phyloP scores from a whole-genome alignment of 306 rosid genomes.

The Prunus mira region DNA sequence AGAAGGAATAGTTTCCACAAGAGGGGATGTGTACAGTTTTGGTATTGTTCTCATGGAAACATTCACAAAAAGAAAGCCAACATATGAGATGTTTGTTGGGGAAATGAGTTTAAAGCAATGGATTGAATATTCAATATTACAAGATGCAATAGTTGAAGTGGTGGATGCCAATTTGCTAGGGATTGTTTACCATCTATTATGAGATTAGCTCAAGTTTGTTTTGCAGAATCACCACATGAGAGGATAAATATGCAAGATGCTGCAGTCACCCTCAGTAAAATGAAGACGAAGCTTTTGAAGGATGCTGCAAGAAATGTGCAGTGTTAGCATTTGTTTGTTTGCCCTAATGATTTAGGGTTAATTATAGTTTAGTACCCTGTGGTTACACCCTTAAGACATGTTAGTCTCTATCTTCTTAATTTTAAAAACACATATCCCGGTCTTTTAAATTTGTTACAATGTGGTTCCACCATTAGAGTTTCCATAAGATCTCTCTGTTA shows the following conservation, averaged over 20 bases:
- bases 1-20: background rate
- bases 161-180: slow-evolving; percentile 1
- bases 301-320: background rate
- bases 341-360: too few relatives aligned
- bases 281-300: slow-evolving; percentile 1
- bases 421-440: too few relatives aligned
- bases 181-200: background rate
- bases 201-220: slow-evolving; percentile 14
- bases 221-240: background rate
- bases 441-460: too few relatives aligned
- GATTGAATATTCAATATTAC: background rate
- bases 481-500: too few relatives aligned
- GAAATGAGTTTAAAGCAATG: slow-evolving; percentile 13
- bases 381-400: too few relatives aligned
- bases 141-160: slow-evolving; percentile 1
- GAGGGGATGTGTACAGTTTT: slow-evolving; percentile 28
- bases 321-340: too few relatives aligned
- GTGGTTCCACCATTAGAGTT: too few relatives aligned
- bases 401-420: too few relatives aligned
- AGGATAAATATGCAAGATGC: background rate
- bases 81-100: slow-evolving; percentile 15
- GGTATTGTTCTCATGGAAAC: slow-evolving; percentile 18
- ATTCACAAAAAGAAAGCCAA: slow-evolving; percentile 18
- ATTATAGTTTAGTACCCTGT: too few relatives aligned
- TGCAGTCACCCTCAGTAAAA: background rate